Conservation (phyloP, 306 rosid genomes). For the Cucumis cinereus region DNA sequence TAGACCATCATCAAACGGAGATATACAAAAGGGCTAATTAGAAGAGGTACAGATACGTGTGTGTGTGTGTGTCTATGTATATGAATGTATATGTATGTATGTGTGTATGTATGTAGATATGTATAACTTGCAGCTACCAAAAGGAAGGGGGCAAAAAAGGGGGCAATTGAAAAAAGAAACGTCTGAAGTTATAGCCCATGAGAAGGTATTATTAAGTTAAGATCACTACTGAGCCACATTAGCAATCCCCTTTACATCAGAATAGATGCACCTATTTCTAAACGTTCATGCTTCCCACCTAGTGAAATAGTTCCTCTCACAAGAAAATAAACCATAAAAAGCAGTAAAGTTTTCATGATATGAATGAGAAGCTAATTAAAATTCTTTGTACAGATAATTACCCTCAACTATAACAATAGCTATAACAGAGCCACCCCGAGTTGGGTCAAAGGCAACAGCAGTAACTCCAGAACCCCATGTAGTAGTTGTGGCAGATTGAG, state of each 20-base stretch:
- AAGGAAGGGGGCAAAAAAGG: neutral
- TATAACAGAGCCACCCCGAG: slow-evolving; percentile 92
- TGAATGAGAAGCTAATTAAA: neutral
- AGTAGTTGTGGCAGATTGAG: slow-evolving; percentile 96
- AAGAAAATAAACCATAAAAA: neutral
- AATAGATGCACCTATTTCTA: neutral
- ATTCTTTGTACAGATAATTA: slow-evolving; percentile 18
- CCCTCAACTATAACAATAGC: slow-evolving; percentile 96
- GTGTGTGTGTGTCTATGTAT: too few relatives aligned
- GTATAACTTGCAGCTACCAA: neutral
- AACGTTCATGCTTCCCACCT: neutral
- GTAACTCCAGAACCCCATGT: slow-evolving; percentile 99
- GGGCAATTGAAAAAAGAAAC: neutral
- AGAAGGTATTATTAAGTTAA: neutral
- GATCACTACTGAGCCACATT: neutral
- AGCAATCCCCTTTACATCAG: neutral
- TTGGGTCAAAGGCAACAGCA: slow-evolving; percentile 96
- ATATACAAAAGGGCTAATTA: neutral
- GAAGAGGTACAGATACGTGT: neutral
- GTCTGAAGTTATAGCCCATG: neutral
- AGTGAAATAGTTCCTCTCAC: neutral
- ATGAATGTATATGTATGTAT: too few relatives aligned
- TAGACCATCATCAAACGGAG: neutral
- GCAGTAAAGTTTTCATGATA: neutral
- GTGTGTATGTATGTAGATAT: too few relatives aligned